Percentiles rank a stretch among this genome's conserved stretches.
Evolutionary conservation across 257 asterid genomes (phyloP).

Genomic region (Echites panduratus): DNA sequence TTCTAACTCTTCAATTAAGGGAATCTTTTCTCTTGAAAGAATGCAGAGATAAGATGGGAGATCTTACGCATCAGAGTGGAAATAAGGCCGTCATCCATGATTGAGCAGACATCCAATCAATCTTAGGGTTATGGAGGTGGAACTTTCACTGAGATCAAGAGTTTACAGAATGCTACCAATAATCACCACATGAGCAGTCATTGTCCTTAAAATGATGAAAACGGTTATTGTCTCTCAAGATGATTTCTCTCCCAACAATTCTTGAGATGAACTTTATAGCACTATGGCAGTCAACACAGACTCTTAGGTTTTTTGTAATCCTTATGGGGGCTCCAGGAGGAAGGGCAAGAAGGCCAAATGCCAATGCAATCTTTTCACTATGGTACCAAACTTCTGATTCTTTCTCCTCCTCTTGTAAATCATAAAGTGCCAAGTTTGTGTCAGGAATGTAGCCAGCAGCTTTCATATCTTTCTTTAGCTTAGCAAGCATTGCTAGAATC

Average conservation of each 20-base stretch:
- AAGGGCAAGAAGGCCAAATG: conserved; percentile 69
- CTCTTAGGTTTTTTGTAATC: conserved; percentile 75
- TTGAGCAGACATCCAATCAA: neutral
- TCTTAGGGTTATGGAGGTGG: neutral
- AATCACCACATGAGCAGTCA: conserved; percentile 75
- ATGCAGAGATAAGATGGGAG: neutral
- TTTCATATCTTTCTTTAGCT: conserved; percentile 52
- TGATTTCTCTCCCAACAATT: conserved; percentile 61
- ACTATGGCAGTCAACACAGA: conserved; percentile 87
- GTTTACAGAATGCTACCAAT: conserved; percentile 45
- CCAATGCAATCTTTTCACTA: conserved; percentile 85
- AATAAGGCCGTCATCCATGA: neutral
- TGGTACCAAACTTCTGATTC: conserved; percentile 83
- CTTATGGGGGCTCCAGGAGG: conserved; percentile 70
- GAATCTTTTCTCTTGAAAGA: neutral
- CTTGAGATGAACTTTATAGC: conserved; percentile 74
- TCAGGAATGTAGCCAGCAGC: conserved; percentile 74
- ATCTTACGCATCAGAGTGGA: neutral
- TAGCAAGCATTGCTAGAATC: conserved; percentile 58
- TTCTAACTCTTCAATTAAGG: neutral
- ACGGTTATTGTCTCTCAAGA: conserved; percentile 69
- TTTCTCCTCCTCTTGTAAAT: conserved; percentile 83
- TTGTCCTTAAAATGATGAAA: conserved; percentile 61
- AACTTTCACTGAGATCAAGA: neutral
- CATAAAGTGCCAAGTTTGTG: conserved; percentile 56